Base-by-base conservation (phyloP, 805 yeast genomes). In the Hanseniaspora occidentalis region DNA sequence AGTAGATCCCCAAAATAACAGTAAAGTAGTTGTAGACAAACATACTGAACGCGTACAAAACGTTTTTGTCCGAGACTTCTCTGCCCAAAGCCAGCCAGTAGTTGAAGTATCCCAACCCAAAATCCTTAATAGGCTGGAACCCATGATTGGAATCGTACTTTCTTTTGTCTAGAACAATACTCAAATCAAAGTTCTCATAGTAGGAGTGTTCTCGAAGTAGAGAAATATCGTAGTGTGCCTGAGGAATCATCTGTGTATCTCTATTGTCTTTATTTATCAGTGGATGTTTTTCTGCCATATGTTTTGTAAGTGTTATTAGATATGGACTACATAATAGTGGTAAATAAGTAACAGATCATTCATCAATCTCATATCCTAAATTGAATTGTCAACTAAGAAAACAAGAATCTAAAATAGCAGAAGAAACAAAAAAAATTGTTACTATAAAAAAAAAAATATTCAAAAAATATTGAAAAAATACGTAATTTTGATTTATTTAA, bases 181-280 rank as follows among this genome's bases (percentile, higher is more conserved):
- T 38, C n/a, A 59, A 41, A 40, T 57, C 56, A 2, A 53, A 51
- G 3, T 51, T 53, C 19, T 62, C 65, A n/a, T 53, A 48, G 38
- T 45, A 63, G 4, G 57, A 51, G 41, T 63, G 66, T 36, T 63
- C 67, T 44, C 63, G 57, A 10, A 62, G 43, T 19, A 63, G 41
- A 9, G 52, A 58, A 9, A 62, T 54, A 36, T 63, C 67, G n/a
- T 50, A 44, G 17, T 60, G 62, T 14, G 54, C 54, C 19, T 38
- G 36, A 18, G 66, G 65, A 35, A 61, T 54, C 64, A 59, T 58
- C 25, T 7, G 7, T 23, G 25, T 23, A 23, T 23, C 10, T 10
- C 10, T 23, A 10, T 23, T 23, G 25, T 23, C 7, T 23, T 23
- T 23, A 7, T 23, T 23, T n/a, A n/a, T n/a, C n/a, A n/a, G n/a